These are phyloP conservation scores for Sphagnum contortum DNA, from an alignment of 225 moss, liverwort and hornwort species.

Conservation along the genomic window DNA sequence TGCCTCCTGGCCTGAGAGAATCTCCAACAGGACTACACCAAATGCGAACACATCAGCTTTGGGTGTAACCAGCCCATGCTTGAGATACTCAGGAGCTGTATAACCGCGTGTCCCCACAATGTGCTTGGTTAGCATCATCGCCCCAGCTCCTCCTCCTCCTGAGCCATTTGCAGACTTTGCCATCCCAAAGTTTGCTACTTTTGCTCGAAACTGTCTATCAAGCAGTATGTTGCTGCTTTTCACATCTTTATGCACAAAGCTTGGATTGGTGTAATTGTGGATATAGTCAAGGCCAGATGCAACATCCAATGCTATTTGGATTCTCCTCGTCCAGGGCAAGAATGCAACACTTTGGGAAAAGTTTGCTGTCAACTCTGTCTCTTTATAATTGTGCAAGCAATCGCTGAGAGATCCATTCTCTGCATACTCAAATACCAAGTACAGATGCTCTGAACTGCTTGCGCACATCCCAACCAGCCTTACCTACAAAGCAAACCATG, in stretches of 20 bases:
- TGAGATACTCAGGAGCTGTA: constrained; percentile 93
- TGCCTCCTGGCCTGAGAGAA: constrained; percentile 77
- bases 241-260: constrained; percentile 91
- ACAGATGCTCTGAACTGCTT: constrained; percentile 67
- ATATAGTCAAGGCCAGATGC: constrained; percentile 93
- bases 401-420: constrained; percentile 85
- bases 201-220: constrained; percentile 63
- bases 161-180: constrained; percentile 58
- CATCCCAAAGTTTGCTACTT: constrained; percentile 96
- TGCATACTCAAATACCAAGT: constrained; percentile 72
- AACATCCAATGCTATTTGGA: constrained; percentile 72
- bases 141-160: constrained; percentile 7
- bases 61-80: constrained; percentile 74
- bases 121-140: constrained; percentile 59
- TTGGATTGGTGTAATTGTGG: constrained; percentile 89
- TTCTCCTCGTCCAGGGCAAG: constrained; percentile 60
- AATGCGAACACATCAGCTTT: constrained; percentile 88
- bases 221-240: constrained; percentile 91
- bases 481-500: constrained; percentile 10
- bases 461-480: constrained; percentile 79
- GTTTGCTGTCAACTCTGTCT: constrained; percentile 14
- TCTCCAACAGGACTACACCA: constrained; percentile 78
- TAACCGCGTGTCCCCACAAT: constrained; percentile 91
- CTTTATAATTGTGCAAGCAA: constrained; percentile 33
- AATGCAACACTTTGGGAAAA: constrained; percentile 54